Evolutionary conservation across 805 yeast genomes (phyloP), one percentile per base, ranked within the genome.

Genomic region (Pichia nakasei): DNA sequence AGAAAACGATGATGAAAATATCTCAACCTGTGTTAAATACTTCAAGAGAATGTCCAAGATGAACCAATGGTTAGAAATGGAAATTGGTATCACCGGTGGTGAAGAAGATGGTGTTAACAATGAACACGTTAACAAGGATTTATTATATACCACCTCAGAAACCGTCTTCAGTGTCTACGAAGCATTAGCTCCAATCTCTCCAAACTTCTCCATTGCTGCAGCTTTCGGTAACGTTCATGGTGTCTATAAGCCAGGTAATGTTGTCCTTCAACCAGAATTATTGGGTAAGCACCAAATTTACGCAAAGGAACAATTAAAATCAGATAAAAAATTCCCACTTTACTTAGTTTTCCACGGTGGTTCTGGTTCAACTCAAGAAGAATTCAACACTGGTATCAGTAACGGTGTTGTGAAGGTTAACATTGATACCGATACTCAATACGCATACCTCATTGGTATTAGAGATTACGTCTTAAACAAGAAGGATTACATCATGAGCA

Each of bases 21-120:
- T 93, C 60, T 81, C 79, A 52, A 83, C 85, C 54, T 89, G 97
- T 78, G 95, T 71, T 70, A 82, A 86, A 73, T 93, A 93, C 81
- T 91, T 93, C 75, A 76, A 75, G 69, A 86, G 95, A 73, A 87
- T 86, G 81, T 72, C 94, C 68, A 87, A 85, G 74, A 76, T 91
- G 80, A 76, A 79, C 73, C 97, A 91, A 76, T 93, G 93, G 93
- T 80, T 93, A 67, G 98, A 93, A 80, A 93, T 93, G 98, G 98
- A 93, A 78, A 93, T 93, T 67, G 98, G 98, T 81, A 93, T 93
- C 81, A 93, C 98, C 68, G 98, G 98, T 75, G 98, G 98, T 82
- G 98, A 93, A 78, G 98, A 93, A 75, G 98, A 93, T 67, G 98
- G 98, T 82, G 98, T 93, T 63, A 93, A 93, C 83, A 93, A 93